Conservation (phyloP, 371 early-diverging fungal genomes). For the Globomyces sp. region DNA sequence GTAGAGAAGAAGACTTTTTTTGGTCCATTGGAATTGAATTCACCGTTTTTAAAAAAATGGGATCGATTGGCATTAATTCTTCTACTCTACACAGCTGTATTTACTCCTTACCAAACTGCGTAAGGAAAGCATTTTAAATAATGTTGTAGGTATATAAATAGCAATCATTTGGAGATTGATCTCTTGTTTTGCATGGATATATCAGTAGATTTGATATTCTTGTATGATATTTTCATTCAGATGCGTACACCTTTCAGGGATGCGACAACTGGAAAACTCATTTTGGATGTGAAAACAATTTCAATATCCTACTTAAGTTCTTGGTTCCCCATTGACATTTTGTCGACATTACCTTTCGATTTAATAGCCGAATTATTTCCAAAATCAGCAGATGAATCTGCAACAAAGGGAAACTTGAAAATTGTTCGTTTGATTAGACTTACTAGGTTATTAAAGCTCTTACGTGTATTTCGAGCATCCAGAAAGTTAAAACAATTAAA, state of each 20-base stretch:
- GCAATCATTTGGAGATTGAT: slow-evolving; percentile 23
- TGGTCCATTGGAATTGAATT: slow-evolving; percentile 34
- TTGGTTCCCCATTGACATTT: slow-evolving; percentile 47
- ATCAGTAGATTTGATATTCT: slow-evolving; percentile 47
- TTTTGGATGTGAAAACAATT: slow-evolving; percentile 35
- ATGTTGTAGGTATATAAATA: slow-evolving; percentile 13
- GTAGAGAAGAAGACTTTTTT: slow-evolving; percentile 22
- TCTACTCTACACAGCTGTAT: slow-evolving; percentile 44
- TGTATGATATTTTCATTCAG: slow-evolving; percentile 49
- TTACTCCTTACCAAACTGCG: slow-evolving; percentile 51
- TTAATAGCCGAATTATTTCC: slow-evolving; percentile 25
- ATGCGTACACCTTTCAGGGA: slow-evolving; percentile 46
- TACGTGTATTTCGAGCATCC: slow-evolving; percentile 47
- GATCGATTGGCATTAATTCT: slow-evolving; percentile 42
- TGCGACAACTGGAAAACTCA: slow-evolving; percentile 35
- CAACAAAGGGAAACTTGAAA: slow-evolving; percentile 25
- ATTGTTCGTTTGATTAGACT: slow-evolving; percentile 43
- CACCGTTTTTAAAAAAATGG: slow-evolving; percentile 43
- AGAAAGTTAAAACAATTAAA: slow-evolving; percentile 46
- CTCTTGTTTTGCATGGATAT: slow-evolving; percentile 39
- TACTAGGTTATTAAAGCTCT: slow-evolving; percentile 43
- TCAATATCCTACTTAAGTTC: slow-evolving; percentile 32
- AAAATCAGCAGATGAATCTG: not conserved
- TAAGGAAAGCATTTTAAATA: slow-evolving; percentile 21
- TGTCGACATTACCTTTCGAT: slow-evolving; percentile 49